phyloP scores from a whole-genome alignment of 1,284 basidiomycete species.

The Kwoniella shivajii region DNA sequence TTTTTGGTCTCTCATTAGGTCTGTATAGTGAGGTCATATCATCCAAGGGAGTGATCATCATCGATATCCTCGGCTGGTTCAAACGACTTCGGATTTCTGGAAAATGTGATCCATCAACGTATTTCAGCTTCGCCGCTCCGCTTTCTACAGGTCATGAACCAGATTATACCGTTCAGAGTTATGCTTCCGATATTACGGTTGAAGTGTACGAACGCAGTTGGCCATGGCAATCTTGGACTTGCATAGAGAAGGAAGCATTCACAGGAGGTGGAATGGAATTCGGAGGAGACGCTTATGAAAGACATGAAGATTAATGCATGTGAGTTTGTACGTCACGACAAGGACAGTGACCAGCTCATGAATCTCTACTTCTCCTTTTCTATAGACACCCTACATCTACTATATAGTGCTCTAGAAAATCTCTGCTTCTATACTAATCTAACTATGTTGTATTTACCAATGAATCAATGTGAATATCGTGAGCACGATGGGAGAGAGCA shows the following conservation, averaged over 20 bases:
- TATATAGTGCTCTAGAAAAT: background rate
- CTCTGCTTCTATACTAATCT: background rate
- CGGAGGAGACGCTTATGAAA: constrained; percentile 29
- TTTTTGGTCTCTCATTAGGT: constrained; percentile 27
- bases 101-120: constrained; percentile 19
- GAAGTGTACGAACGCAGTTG: constrained; percentile 22
- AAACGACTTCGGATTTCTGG: constrained; percentile 19
- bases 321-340: no score
- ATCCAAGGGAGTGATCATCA: constrained; percentile 7
- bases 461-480: constrained; percentile 3
- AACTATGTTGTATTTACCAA: constrained; percentile 2
- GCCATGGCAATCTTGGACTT: constrained; percentile 16
- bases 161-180: constrained; percentile 28
- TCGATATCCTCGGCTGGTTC: constrained; percentile 36
- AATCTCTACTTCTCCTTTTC: no score
- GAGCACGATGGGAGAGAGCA: constrained; percentile 10
- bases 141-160: constrained; percentile 25
- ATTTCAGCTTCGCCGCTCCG: constrained; percentile 32
- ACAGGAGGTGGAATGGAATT: constrained; percentile 30
- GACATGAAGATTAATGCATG: constrained; percentile 18
- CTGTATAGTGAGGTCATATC: constrained; percentile 20
- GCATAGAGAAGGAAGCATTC: constrained; percentile 19
- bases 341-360: no score
- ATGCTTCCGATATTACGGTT: constrained; percentile 24
- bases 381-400: background rate